These are phyloP conservation scores for Pleurotus salmoneostramineus DNA, from an alignment of 768 basidiomycete genomes.

Conservation along the genomic window DNA sequence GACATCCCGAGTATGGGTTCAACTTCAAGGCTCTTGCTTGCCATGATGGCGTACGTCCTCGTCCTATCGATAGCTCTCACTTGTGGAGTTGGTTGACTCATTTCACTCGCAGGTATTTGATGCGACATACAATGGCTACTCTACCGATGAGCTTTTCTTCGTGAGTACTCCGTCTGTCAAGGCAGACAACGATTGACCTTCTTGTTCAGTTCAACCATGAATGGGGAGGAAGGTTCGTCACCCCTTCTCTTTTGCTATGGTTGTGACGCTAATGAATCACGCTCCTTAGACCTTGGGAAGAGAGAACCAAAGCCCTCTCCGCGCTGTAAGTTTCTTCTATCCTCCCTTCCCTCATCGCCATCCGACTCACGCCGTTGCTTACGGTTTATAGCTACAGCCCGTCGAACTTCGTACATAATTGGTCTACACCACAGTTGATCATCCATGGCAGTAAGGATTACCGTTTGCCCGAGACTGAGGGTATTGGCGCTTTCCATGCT, in stretches of 20 bases:
- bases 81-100: not conserved
- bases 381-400: conserved; percentile 60
- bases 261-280: not conserved
- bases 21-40: conserved; percentile 89
- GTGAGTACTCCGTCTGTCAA: conserved; percentile 33
- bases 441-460: conserved; percentile 91
- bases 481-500: conserved; percentile 82
- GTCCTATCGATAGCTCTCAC: not conserved
- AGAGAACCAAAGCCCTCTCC: conserved; percentile 46
- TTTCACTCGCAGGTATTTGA: conserved; percentile 58
- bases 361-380: not conserved
- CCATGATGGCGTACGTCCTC: conserved; percentile 75
- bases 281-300: conserved; percentile 60
- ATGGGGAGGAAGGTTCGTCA: conserved; percentile 60
- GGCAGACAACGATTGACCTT: not conserved
- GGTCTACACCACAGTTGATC: conserved; percentile 81
- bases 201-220: conserved; percentile 72
- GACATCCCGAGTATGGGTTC: conserved; percentile 85
- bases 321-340: conserved; percentile 41
- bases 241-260: not conserved
- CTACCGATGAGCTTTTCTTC: conserved; percentile 91
- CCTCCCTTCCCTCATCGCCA: not conserved
- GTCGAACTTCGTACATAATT: conserved; percentile 74
- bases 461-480: conserved; percentile 80
- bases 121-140: conserved; percentile 73